Percentiles rank a stretch among this genome's conserved stretches.
Conservation (phyloP, 2,329 filamentous ascomycete genomes). For the Chlorencoelia australis region DNA sequence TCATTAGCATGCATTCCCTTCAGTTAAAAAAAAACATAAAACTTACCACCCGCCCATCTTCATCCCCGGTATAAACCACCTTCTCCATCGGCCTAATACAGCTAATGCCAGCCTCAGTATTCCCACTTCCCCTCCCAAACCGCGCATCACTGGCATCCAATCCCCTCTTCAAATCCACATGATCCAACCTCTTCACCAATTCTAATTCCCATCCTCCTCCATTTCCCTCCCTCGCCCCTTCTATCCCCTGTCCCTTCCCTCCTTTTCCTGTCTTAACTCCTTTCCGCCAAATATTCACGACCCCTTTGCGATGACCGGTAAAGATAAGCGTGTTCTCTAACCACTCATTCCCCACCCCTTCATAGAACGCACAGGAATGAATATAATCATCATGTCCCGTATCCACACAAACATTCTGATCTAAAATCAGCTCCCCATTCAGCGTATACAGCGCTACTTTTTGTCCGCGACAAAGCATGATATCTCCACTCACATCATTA, state of each 20-base stretch:
- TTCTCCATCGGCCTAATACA: conserved; percentile 77
- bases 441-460: conserved; percentile 73
- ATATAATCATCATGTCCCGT: conserved; percentile 58
- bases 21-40: not conserved
- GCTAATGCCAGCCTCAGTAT: conserved; percentile 63
- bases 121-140: conserved; percentile 23
- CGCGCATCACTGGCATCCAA: conserved; percentile 28
- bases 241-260: conserved; percentile 34
- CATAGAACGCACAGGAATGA: conserved; percentile 81
- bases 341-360: conserved; percentile 88
- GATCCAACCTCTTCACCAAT: conserved; percentile 72
- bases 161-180: conserved; percentile 59
- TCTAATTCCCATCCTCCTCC: conserved; percentile 63
- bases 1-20: conserved; percentile 3
- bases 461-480: conserved; percentile 71
- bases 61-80: conserved; percentile 86
- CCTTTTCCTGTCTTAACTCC: conserved; percentile 35
- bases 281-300: conserved; percentile 69
- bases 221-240: conserved; percentile 32
- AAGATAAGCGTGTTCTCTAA: conserved; percentile 78
- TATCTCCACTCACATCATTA: conserved; percentile 84
- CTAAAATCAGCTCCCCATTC: conserved; percentile 73
- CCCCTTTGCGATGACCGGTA: conserved; percentile 74
- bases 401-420: conserved; percentile 67
- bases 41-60: conserved; percentile 78